These are phyloP conservation scores for Neofusicoccum umdonicola DNA, from an alignment of 2,329 filamentous ascomycete species.

Conservation along the genomic window DNA sequence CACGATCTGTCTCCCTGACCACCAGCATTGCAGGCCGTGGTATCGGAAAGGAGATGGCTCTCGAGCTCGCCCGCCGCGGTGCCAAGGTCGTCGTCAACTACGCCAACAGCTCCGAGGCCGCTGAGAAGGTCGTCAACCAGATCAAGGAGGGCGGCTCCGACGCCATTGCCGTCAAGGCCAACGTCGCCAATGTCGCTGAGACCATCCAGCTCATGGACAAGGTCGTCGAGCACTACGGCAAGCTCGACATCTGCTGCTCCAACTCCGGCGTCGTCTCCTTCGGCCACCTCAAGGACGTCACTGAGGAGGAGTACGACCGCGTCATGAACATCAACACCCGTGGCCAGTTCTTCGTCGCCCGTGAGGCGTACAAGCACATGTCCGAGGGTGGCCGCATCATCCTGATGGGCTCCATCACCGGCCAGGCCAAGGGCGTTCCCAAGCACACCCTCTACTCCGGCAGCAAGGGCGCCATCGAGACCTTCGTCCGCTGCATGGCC, in stretches of 20 bases:
- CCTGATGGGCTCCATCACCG: conserved; percentile 56
- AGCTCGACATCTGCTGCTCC: conserved; percentile 68
- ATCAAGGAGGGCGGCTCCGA: conserved; percentile 65
- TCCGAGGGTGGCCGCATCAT: conserved; percentile 53
- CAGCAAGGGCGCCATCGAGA: conserved; percentile 55
- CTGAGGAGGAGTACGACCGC: conserved; percentile 56
- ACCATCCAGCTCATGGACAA: conserved; percentile 63
- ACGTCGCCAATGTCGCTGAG: conserved; percentile 63
- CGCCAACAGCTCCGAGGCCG: conserved; percentile 63
- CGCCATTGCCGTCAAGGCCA: conserved; percentile 64
- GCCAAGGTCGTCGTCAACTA: conserved; percentile 68
- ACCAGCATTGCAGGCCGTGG: conserved; percentile 51
- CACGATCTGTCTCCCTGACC: not conserved
- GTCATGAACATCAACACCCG: conserved; percentile 63
- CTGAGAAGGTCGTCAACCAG: conserved; percentile 62
- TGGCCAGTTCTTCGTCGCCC: conserved; percentile 62
- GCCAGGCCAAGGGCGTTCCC: conserved; percentile 55
- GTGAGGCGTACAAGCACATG: conserved; percentile 55
- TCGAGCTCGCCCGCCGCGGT: conserved; percentile 63
- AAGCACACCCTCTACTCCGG: conserved; percentile 56
- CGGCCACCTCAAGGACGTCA: conserved; percentile 54
- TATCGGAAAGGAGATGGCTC: conserved; percentile 65
- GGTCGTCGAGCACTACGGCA: conserved; percentile 60
- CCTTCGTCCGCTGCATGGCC: conserved; percentile 54
- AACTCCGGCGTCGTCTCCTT: conserved; percentile 62